phyloP scores from a whole-genome alignment of 129 eudicot species.

The Helianthus tuberosus region DNA sequence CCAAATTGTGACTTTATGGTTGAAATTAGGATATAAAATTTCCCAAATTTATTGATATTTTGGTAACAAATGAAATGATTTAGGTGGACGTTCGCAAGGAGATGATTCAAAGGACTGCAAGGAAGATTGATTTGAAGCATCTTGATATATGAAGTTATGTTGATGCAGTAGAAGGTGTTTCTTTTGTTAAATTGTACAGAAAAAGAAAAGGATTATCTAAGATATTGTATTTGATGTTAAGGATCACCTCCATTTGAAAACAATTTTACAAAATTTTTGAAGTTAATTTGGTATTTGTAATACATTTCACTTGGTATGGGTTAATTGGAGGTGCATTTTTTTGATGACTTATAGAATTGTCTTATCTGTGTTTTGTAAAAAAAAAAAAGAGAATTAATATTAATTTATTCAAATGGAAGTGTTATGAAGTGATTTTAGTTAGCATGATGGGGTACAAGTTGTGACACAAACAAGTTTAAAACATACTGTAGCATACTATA shows the following conservation, averaged over 20 bases:
- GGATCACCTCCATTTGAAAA: not conserved
- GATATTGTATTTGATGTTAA: no score
- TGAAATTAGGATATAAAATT: not conserved
- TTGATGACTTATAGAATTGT: no score
- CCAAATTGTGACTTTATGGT: not conserved
- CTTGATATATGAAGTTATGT: conserved; percentile 62
- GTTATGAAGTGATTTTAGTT: no score
- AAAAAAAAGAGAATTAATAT: no score
- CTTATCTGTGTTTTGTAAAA: no score
- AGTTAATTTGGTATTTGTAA: no score
- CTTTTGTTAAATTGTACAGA: conserved; percentile 27
- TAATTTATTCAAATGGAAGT: no score
- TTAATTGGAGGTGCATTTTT: no score
- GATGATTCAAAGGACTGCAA: conserved; percentile 65
- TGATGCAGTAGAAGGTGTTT: not conserved
- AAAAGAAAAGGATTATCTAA: not conserved
- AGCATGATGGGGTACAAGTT: no score
- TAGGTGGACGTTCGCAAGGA: conserved; percentile 90
- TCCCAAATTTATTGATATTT: not conserved
- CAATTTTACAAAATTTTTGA: conserved; percentile 1
- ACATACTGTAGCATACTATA: no score
- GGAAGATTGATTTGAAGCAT: conserved; percentile 58
- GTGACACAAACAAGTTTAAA: no score
- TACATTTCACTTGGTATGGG: no score
- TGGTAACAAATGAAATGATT: conserved; percentile 7